These are phyloP conservation scores for Astrocystis sublimbata DNA, from an alignment of 495 filamentous ascomycete genomes.

Conservation along the genomic window DNA sequence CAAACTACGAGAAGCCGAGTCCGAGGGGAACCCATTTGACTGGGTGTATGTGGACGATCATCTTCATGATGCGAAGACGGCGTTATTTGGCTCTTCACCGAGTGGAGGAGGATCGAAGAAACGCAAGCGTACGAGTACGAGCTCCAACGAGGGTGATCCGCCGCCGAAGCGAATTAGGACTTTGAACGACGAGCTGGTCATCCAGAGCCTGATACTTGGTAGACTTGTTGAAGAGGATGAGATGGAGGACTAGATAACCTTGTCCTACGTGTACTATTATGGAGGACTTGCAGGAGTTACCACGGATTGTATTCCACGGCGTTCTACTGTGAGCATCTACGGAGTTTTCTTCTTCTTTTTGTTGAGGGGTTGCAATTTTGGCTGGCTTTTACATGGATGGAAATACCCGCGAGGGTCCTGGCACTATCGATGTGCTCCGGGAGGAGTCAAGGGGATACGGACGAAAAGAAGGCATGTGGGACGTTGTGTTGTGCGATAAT, in stretches of 20 bases:
- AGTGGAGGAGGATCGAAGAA: constrained; percentile 37
- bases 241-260: constrained; percentile 35
- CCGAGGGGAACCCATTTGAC: constrained; percentile 60
- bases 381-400: background rate
- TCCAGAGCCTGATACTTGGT: constrained; percentile 91
- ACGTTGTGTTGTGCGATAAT: background rate
- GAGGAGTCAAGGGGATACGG: background rate
- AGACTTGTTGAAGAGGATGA: constrained; percentile 66
- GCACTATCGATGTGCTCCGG: background rate
- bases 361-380: background rate
- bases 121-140: constrained; percentile 46
- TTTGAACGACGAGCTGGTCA: constrained; percentile 82
- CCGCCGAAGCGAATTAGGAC: constrained; percentile 54
- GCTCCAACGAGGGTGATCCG: constrained; percentile 29
- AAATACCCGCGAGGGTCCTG: background rate
- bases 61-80: constrained; percentile 24
- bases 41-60: constrained; percentile 75
- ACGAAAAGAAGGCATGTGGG: background rate
- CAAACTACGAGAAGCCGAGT: constrained; percentile 54
- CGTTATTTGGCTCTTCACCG: constrained; percentile 24
- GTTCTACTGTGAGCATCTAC: constrained; percentile 17
- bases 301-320: constrained; percentile 18
- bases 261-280: background rate
- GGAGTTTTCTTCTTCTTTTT: constrained; percentile 12
- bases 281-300: constrained; percentile 10